A percentile compares a stretch with the other conserved stretches of the same genome.
Conservation (phyloP, 108 stramenopile species). For the Cylindrotheca closterium region DNA sequence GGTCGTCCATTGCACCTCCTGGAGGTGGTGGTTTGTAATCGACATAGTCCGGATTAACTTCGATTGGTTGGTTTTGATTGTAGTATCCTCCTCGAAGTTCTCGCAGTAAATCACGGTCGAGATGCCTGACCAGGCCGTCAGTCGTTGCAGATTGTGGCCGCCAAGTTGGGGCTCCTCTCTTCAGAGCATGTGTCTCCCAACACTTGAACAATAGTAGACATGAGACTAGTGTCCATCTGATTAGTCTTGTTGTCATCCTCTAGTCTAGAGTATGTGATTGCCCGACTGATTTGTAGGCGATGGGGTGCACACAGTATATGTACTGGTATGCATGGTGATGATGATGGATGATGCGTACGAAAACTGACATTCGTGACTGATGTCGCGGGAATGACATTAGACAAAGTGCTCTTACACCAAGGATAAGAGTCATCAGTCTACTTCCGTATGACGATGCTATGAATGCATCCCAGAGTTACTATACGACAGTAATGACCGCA, state of each 20-base stretch:
- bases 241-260: background rate
- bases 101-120: background rate
- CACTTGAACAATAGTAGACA: background rate
- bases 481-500: no score
- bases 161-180: background rate
- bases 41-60: conserved; percentile 17
- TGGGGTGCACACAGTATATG: no score
- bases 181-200: background rate
- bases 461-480: no score
- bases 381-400: no score
- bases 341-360: no score
- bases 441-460: no score
- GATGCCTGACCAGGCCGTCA: background rate
- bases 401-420: no score
- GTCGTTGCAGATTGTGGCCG: background rate
- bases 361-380: no score
- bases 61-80: conserved; percentile 4
- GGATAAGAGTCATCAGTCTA: no score
- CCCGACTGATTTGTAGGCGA: no score
- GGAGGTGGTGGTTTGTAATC: conserved; percentile 2
- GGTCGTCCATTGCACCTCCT: conserved; percentile 6
- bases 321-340: no score
- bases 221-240: background rate
- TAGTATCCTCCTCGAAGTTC: background rate
- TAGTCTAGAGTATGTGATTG: background rate